Evolutionary conservation across 192 early-diverging fungal genomes (phyloP).

Genomic region (Anaeromyces robustus): DNA sequence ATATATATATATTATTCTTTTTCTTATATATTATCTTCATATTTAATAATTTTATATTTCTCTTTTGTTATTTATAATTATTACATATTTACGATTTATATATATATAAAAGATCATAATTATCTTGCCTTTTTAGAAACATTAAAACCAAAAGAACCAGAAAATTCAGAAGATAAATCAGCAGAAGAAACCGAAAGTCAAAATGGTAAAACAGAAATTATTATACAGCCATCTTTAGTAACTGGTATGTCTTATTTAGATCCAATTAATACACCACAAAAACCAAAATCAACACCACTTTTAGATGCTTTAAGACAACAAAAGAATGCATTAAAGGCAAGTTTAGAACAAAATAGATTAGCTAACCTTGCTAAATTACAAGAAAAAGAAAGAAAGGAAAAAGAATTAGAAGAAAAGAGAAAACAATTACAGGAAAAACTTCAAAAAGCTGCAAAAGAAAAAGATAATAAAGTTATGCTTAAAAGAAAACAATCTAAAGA

Average conservation of each 20-base stretch:
- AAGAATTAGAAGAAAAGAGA: not conserved
- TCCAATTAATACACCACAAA: conserved; percentile 14
- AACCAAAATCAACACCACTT: conserved; percentile 59
- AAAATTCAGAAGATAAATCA: conserved; percentile 3
- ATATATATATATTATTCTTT: no score
- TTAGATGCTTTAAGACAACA: conserved; percentile 55
- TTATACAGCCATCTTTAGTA: conserved; percentile 3
- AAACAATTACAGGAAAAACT: not conserved
- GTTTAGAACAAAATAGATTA: conserved; percentile 21
- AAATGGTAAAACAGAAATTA: conserved; percentile 3
- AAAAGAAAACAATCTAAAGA: no score
- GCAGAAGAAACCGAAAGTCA: not conserved
- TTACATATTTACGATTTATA: no score
- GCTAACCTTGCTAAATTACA: not conserved
- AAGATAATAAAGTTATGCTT: no score
- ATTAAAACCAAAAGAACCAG: conserved; percentile 20
- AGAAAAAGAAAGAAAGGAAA: not conserved
- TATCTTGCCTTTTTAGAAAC: conserved; percentile 57
- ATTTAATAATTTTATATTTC: no score
- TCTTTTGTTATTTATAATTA: no score
- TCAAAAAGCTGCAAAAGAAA: not conserved
- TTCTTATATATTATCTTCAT: no score
- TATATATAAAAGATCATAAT: conserved; percentile 39
- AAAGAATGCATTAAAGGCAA: conserved; percentile 30
- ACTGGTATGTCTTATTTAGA: conserved; percentile 7